Conservation (phyloP, 169 alveolate genomes). For the Plasmodium ovale region DNA sequence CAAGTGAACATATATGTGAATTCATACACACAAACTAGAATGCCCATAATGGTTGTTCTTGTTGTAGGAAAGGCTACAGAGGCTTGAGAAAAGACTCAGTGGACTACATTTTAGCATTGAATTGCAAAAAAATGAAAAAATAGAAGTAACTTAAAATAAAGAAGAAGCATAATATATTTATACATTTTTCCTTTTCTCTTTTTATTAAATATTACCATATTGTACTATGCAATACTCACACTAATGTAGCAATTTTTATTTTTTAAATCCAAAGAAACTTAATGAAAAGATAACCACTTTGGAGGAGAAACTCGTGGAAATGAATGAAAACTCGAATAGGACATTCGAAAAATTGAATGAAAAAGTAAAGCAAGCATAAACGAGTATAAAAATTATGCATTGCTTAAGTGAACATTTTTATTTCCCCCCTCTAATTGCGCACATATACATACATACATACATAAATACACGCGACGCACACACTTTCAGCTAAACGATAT, state of each 20-base stretch:
- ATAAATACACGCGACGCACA: too few species aligned
- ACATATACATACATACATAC: not conserved
- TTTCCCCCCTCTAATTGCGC: not conserved
- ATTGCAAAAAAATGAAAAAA: conserved; percentile 73
- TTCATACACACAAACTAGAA: not conserved
- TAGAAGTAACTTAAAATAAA: conserved; percentile 56
- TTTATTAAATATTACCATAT: not conserved
- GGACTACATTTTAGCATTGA: conserved; percentile 70
- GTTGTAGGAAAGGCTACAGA: conserved; percentile 52
- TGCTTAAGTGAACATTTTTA: not conserved
- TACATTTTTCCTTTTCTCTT: not conserved
- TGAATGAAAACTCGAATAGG: conserved; percentile 68
- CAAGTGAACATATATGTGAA: too few species aligned
- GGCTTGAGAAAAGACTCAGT: conserved; percentile 66
- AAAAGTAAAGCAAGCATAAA: conserved; percentile 30
- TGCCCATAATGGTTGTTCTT: not conserved
- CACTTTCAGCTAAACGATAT: conserved; percentile 72
- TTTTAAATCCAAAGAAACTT: conserved; percentile 21
- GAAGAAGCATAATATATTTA: conserved; percentile 3
- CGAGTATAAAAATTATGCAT: not conserved
- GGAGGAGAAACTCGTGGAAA: conserved; percentile 66
- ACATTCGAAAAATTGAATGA: conserved; percentile 70
- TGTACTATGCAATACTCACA: not conserved
- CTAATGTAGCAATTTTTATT: not conserved
- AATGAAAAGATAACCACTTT: conserved; percentile 40